Conservation (phyloP, 139 green algal species). For the Coelastrella sp. region DNA sequence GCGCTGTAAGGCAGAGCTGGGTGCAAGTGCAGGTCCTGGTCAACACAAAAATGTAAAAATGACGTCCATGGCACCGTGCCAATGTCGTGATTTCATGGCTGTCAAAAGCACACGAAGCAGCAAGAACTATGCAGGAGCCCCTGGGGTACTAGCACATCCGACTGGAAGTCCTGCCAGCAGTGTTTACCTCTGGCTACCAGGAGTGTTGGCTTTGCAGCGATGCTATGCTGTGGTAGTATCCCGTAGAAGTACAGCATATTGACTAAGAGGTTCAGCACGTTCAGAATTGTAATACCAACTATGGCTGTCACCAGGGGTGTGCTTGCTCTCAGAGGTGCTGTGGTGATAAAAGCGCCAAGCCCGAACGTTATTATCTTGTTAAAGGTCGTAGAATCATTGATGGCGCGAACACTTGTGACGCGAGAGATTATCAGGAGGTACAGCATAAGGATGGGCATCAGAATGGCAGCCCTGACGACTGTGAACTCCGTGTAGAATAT, state of each 20-base stretch:
- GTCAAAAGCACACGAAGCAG: neutral
- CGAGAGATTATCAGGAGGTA: neutral
- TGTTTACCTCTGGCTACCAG: neutral
- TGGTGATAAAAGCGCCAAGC: neutral
- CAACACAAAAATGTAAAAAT: no score
- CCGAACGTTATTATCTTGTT: neutral
- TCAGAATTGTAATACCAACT: neutral
- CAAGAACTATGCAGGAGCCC: neutral
- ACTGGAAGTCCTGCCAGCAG: no score
- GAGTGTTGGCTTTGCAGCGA: neutral
- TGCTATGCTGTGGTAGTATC: neutral
- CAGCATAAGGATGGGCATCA: neutral
- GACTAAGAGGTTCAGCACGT: neutral
- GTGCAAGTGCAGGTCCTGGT: no score
- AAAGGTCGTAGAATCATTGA: neutral
- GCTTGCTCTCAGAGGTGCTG: neutral
- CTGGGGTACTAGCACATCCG: no score
- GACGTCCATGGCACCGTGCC: no score
- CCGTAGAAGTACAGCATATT: neutral
- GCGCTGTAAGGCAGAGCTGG: no score
- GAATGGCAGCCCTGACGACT: neutral
- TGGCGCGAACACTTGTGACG: neutral
- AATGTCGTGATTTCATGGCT: neutral
- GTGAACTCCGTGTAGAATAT: neutral
- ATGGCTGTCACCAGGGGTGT: neutral